Evolutionary conservation across 495 filamentous ascomycete genomes (phyloP).

Genomic region (Lasiosphaeris hirsuta): DNA sequence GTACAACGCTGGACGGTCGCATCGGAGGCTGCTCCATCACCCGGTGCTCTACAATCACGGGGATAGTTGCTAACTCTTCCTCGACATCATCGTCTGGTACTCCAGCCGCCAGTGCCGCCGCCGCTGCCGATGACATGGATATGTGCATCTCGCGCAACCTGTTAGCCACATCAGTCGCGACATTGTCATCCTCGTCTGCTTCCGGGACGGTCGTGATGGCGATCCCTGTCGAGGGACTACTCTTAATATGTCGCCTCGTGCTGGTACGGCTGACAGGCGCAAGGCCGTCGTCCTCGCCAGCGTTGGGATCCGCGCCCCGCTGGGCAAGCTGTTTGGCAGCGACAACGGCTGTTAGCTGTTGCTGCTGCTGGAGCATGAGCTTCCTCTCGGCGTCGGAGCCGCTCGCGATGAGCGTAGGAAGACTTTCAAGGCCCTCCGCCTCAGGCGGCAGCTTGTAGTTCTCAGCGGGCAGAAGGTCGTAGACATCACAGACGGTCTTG

Average conservation of each 20-base stretch:
- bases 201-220: conserved; percentile 69
- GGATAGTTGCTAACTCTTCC: conserved; percentile 37
- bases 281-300: conserved; percentile 42
- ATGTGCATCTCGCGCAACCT: conserved; percentile 40
- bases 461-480: conserved; percentile 82
- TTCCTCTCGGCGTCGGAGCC: conserved; percentile 31
- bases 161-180: conserved; percentile 34
- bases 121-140: conserved; percentile 27
- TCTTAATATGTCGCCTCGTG: conserved; percentile 68
- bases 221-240: conserved; percentile 70
- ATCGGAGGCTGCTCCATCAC: conserved; percentile 23
- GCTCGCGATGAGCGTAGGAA: conserved; percentile 1
- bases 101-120: conserved; percentile 19
- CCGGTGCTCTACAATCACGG: conserved; percentile 43
- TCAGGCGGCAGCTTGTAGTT: conserved; percentile 94
- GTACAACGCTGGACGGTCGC: conserved; percentile 27
- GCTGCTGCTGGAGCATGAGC: conserved; percentile 19
- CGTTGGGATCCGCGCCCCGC: conserved; percentile 16
- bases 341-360: conserved; percentile 17
- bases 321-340: conserved; percentile 47
- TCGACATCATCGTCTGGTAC: conserved; percentile 32
- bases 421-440: conserved; percentile 70
- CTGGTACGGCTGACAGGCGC: conserved; percentile 51
- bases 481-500: conserved; percentile 92
- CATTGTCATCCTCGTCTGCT: conserved; percentile 60